Evolutionary conservation across 2,329 filamentous ascomycete species (phyloP).

Genomic region (Paracoccidioides brasiliensis): DNA sequence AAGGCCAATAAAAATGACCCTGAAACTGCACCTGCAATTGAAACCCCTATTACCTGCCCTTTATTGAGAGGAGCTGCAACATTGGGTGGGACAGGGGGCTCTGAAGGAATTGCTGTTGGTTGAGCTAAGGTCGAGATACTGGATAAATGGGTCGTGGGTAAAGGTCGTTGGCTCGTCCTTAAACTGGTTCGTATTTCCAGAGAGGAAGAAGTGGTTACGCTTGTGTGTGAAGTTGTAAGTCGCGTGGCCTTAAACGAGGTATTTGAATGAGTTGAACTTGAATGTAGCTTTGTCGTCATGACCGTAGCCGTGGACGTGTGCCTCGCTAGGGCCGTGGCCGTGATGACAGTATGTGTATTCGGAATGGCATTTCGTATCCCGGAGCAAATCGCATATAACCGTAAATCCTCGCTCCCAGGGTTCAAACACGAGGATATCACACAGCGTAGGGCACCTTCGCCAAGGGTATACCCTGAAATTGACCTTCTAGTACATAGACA

Average conservation of each 20-base stretch:
- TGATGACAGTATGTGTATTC: conserved; percentile 41
- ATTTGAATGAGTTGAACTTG: conserved; percentile 3
- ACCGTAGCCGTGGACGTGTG: neutral
- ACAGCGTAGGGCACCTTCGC: conserved; percentile 59
- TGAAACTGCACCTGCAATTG: conserved; percentile 24
- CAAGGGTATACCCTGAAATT: conserved; percentile 51
- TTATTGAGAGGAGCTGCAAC: neutral
- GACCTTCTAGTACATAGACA: conserved; percentile 53
- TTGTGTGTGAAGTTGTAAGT: neutral
- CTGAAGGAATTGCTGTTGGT: neutral
- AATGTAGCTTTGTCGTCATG: neutral
- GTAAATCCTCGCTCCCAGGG: conserved; percentile 31
- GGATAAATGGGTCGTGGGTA: neutral
- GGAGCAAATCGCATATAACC: conserved; percentile 45
- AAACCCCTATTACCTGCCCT: conserved; percentile 19
- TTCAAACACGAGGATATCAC: conserved; percentile 45
- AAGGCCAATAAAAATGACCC: conserved; percentile 23
- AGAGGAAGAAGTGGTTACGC: neutral
- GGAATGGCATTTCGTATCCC: conserved; percentile 37
- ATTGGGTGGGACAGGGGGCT: neutral
- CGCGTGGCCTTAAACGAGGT: conserved; percentile 6
- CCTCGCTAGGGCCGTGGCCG: neutral
- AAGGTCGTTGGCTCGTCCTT: neutral
- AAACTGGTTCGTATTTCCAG: neutral
- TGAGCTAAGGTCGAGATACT: neutral